Percentiles rank a stretch among this genome's conserved stretches.
phyloP scores from a whole-genome alignment of 306 rosid genomes.

The Herpetospermum pedunculosum region DNA sequence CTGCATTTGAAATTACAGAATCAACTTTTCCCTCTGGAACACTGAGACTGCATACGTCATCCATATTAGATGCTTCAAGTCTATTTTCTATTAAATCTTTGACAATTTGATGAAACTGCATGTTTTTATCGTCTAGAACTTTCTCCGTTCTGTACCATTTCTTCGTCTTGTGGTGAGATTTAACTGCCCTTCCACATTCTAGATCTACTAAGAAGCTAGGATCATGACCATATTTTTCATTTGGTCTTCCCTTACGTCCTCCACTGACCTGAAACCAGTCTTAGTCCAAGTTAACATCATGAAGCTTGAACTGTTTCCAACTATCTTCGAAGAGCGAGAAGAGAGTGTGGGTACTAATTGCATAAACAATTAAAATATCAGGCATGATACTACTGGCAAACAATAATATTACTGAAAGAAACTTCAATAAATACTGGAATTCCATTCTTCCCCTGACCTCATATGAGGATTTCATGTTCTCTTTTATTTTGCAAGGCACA shows the following conservation, averaged over 20 bases:
- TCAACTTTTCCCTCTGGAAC: constrained; percentile 41
- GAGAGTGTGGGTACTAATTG: constrained; percentile 3
- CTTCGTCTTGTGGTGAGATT: constrained; percentile 34
- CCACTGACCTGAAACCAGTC: constrained; percentile 54
- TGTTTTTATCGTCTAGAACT: constrained; percentile 30
- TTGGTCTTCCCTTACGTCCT: constrained; percentile 62
- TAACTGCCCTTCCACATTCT: constrained; percentile 49
- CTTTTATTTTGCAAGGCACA: constrained; percentile 27
- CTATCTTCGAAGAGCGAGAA: background rate
- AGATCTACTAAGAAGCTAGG: constrained; percentile 38
- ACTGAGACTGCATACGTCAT: constrained; percentile 10
- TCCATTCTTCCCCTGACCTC: constrained; percentile 44
- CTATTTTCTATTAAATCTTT: background rate
- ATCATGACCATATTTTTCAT: constrained; percentile 53
- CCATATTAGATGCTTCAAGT: background rate
- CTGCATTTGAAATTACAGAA: constrained; percentile 40
- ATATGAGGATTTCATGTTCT: constrained; percentile 30
- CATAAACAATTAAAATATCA: constrained; percentile 11
- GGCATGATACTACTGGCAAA: background rate
- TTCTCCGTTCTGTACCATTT: constrained; percentile 44
- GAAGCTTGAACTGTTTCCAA: constrained; percentile 29
- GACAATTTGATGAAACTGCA: constrained; percentile 8
- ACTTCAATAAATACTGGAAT: constrained; percentile 2
- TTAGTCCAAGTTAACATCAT: constrained; percentile 30
- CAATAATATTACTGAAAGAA: background rate